A percentile compares a stretch with the other conserved stretches of the same genome.
These are phyloP conservation scores for Aspergillus sclerotialis DNA, from an alignment of 2,329 filamentous ascomycete genomes.

Conservation along the genomic window DNA sequence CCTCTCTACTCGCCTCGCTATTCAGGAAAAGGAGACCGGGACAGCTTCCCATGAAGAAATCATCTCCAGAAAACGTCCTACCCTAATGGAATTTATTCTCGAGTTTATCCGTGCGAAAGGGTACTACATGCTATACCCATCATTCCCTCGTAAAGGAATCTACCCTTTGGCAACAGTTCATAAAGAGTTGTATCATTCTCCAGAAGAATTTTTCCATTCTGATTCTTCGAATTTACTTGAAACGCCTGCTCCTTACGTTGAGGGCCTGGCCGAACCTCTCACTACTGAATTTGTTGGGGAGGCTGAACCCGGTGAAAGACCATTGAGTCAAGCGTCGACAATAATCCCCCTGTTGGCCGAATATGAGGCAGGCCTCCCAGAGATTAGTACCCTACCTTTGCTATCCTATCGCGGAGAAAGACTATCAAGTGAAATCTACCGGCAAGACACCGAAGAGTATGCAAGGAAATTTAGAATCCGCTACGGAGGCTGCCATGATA, in stretches of 20 bases:
- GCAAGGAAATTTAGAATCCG: conserved; percentile 52
- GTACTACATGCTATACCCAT: conserved; percentile 75
- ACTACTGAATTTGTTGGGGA: conserved; percentile 7
- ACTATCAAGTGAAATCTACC: conserved; percentile 25
- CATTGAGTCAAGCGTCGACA: conserved; percentile 31
- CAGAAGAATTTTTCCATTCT: conserved; percentile 54
- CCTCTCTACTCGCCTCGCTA: conserved; percentile 55
- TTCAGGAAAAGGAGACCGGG: conserved; percentile 15
- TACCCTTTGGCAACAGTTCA: conserved; percentile 65
- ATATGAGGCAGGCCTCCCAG: conserved; percentile 45
- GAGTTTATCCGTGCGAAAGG: conserved; percentile 69
- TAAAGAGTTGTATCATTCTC: conserved; percentile 63
- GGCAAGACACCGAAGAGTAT: conserved; percentile 47
- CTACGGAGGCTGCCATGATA: conserved; percentile 59
- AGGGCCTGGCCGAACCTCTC: conserved; percentile 12
- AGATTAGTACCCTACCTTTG: conserved; percentile 48
- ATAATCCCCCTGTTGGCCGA: conserved; percentile 41
- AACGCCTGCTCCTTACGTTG: conserved; percentile 3
- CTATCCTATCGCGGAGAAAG: conserved; percentile 57
- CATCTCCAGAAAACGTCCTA: conserved; percentile 62
- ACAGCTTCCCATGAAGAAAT: conserved; percentile 38
- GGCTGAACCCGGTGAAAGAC: conserved; percentile 15
- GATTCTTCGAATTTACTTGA: conserved; percentile 2
- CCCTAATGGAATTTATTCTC: conserved; percentile 72
- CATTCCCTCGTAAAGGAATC: conserved; percentile 39